phyloP scores from a whole-genome alignment of 148 eudicot genomes.

The Fagopyrum homotropicum region DNA sequence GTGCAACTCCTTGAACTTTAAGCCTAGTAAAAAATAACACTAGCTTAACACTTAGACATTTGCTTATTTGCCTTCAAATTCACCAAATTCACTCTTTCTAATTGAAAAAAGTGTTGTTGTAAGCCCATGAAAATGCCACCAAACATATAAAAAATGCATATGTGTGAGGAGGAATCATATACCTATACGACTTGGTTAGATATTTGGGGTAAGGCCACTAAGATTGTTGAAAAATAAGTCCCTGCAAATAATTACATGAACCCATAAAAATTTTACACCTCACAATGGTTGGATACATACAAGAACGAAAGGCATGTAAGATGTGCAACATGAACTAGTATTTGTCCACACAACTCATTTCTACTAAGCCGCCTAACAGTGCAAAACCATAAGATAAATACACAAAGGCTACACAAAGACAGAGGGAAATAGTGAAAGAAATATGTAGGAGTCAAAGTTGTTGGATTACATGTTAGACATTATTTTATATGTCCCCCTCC shows the following conservation, averaged over 20 bases:
- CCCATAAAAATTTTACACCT: background rate
- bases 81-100: background rate
- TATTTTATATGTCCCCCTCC: background rate
- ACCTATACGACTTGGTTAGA: conserved; percentile 80
- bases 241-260: conserved; percentile 33
- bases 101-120: background rate
- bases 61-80: background rate
- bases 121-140: background rate
- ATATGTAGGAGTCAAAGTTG: background rate
- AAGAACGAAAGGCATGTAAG: conserved; percentile 85
- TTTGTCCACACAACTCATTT: conserved; percentile 67
- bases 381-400: conserved; percentile 6
- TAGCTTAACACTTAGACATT: background rate
- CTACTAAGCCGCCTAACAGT: conserved; percentile 59
- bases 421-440: background rate
- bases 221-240: conserved; percentile 83
- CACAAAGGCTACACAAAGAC: conserved; percentile 2
- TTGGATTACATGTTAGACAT: background rate
- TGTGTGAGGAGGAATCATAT: background rate
- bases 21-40: background rate
- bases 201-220: conserved; percentile 68
- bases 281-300: conserved; percentile 40
- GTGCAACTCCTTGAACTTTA: background rate
- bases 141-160: background rate
- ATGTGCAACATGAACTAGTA: conserved; percentile 61